phyloP scores from a whole-genome alignment of 2,329 filamentous ascomycete species.

The Penicillium brevicompactum region DNA sequence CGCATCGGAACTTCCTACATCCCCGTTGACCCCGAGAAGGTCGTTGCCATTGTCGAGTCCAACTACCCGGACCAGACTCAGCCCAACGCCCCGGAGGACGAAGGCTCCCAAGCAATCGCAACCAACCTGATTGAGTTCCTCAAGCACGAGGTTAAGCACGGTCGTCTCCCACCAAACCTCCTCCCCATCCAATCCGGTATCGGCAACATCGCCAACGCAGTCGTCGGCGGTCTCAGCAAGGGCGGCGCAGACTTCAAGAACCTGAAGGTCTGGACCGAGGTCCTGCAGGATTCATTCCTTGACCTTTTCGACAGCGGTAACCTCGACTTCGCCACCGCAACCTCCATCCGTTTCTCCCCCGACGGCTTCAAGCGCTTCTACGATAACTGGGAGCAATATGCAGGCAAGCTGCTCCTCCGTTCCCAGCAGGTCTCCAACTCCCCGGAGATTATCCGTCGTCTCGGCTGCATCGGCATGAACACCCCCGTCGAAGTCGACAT shows the following conservation, averaged over 20 bases:
- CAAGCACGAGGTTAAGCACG: slow-evolving; percentile 79
- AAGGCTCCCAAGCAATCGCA: slow-evolving; percentile 71
- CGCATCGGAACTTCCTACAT: slow-evolving; percentile 82
- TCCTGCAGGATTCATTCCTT: slow-evolving; percentile 89
- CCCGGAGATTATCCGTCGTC: slow-evolving; percentile 83
- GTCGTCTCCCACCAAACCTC: slow-evolving; percentile 74
- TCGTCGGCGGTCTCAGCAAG: slow-evolving; percentile 78
- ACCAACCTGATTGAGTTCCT: slow-evolving; percentile 80
- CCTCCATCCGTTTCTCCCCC: slow-evolving; percentile 86
- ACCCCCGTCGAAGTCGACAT: slow-evolving; percentile 93
- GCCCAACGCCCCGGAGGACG: slow-evolving; percentile 77
- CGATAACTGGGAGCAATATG: slow-evolving; percentile 77
- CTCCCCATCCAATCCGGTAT: slow-evolving; percentile 85
- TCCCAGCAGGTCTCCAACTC: slow-evolving; percentile 88
- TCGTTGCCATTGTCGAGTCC: slow-evolving; percentile 81
- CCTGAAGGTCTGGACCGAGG: slow-evolving; percentile 91
- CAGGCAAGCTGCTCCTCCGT: slow-evolving; percentile 79
- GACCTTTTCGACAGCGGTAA: slow-evolving; percentile 88
- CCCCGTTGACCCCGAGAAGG: slow-evolving; percentile 79
- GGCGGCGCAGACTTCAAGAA: slow-evolving; percentile 77
- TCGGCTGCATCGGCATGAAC: slow-evolving; percentile 93
- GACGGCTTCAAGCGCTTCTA: slow-evolving; percentile 92
- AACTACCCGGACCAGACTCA: slow-evolving; percentile 78
- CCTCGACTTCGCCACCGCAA: slow-evolving; percentile 86
- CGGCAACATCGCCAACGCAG: slow-evolving; percentile 90